Conservation (phyloP, 2,329 filamentous ascomycete species). For the Sclerotinia trifoliorum region DNA sequence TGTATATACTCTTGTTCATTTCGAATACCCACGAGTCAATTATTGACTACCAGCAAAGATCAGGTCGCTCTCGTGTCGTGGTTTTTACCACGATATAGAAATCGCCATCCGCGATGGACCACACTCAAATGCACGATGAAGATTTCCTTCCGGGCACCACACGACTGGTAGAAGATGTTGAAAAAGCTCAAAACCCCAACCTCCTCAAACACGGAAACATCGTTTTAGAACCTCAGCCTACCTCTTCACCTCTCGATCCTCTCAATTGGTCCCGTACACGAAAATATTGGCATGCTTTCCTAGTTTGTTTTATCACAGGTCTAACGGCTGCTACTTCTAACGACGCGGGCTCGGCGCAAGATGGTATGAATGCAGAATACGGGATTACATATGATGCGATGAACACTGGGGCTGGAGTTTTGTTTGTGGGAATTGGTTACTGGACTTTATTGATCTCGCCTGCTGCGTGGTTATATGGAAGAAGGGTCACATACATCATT, state of each 20-base stretch:
- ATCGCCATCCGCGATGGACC: conserved; percentile 20
- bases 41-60: conserved; percentile 8
- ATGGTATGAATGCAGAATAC: conserved; percentile 50
- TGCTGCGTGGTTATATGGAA: conserved; percentile 54
- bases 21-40: background rate
- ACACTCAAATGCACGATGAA: conserved; percentile 21
- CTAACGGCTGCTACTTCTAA: conserved; percentile 57
- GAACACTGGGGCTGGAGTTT: conserved; percentile 56
- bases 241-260: conserved; percentile 52
- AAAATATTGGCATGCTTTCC: conserved; percentile 51
- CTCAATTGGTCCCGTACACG: conserved; percentile 50
- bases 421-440: conserved; percentile 57
- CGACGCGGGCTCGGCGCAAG: conserved; percentile 52
- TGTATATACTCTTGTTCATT: background rate
- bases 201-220: conserved; percentile 44
- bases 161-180: conserved; percentile 31
- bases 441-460: conserved; percentile 54
- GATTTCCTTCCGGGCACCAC: conserved; percentile 33
- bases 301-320: conserved; percentile 54
- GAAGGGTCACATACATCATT: conserved; percentile 54
- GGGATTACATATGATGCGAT: conserved; percentile 52
- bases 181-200: conserved; percentile 26
- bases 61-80: conserved; percentile 10
- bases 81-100: conserved; percentile 15
- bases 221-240: conserved; percentile 54